Evolutionary conservation across 2,329 filamentous ascomycete species (phyloP).

Genomic region (Claviceps sp.): DNA sequence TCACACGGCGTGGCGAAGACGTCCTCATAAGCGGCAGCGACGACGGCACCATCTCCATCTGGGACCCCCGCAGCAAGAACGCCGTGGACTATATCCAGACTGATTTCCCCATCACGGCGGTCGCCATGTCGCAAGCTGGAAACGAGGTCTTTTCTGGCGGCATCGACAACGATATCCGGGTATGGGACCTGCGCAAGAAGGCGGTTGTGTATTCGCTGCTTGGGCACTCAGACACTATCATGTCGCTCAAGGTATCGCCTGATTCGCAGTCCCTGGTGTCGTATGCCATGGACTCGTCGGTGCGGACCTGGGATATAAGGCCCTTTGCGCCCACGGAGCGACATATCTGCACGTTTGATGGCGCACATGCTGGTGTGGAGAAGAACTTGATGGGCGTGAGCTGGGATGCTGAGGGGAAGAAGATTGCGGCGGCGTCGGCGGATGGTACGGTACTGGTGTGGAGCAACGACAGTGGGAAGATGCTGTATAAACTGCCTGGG

Average conservation of each 20-base stretch:
- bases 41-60: constrained; percentile 86
- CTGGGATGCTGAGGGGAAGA: constrained; percentile 79
- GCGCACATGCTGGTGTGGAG: constrained; percentile 75
- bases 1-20: constrained; percentile 82
- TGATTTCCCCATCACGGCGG: constrained; percentile 81
- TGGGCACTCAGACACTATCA: constrained; percentile 85
- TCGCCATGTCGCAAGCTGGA: constrained; percentile 83
- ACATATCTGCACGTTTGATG: constrained; percentile 78
- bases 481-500: constrained; percentile 87
- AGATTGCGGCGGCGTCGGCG: constrained; percentile 76
- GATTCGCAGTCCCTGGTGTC: constrained; percentile 84
- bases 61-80: constrained; percentile 86
- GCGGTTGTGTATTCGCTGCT: constrained; percentile 74
- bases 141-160: constrained; percentile 91
- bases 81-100: constrained; percentile 82
- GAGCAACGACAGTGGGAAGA: constrained; percentile 77
- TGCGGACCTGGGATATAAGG: constrained; percentile 88
- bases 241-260: constrained; percentile 80
- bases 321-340: constrained; percentile 86
- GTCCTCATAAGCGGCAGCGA: constrained; percentile 83
- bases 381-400: constrained; percentile 84
- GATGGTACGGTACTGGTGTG: constrained; percentile 87
- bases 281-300: constrained; percentile 87
- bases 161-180: constrained; percentile 94
- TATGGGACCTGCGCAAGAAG: constrained; percentile 94